Evolutionary conservation across 202 grass and related monocot species (phyloP), one percentile per base, ranked within the genome.

Genomic region (Musa balbisiana): DNA sequence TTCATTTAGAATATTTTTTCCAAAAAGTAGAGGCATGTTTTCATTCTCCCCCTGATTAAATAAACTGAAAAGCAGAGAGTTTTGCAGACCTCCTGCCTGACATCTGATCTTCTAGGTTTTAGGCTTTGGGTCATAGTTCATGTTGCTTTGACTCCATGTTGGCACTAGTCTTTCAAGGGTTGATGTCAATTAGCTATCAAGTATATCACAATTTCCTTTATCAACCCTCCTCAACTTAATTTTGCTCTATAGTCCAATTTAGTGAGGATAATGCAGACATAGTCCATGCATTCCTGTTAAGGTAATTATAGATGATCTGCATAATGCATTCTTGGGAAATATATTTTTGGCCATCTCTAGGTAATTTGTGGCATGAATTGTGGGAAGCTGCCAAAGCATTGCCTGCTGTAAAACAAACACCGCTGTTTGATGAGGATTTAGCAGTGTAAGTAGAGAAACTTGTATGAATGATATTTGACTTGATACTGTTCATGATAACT

Each of bases 361-460:
- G 85, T 83, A 98, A 98, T 85, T 88, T 98, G 74, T 98, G 94
- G 94, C 87, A 85, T 83, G 94, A 98, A 85, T 72, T 98, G 33
- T 98, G 94, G 94, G 87, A 82, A 69, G 80, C 91, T 81, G 86
- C 94, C 74, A 98, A 94, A 88, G 76, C 94, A 51, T 81, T 93
- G 75, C 91, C 94, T 67, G 91, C 88, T 82, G 88, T 94, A 56
- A 82, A 92, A 62, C 94, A 98, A 73, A 81, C 91, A 86, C 94
- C 94, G 21, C 84, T 98, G 74, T 94, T 92, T 82, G 91, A 98
- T 87, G 94, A 98, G 83, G 88, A 98, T 92, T 85, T 98, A 78
- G 88, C 91, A 52, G 91, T 98, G 91, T 98, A 87, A 94, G 91
- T 89, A 75, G 73, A 56, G 19, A 78, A 83, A 66, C 54, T 24